phyloP scores from a whole-genome alignment of 192 early-diverging fungal genomes.

The Coemansia sp. region DNA sequence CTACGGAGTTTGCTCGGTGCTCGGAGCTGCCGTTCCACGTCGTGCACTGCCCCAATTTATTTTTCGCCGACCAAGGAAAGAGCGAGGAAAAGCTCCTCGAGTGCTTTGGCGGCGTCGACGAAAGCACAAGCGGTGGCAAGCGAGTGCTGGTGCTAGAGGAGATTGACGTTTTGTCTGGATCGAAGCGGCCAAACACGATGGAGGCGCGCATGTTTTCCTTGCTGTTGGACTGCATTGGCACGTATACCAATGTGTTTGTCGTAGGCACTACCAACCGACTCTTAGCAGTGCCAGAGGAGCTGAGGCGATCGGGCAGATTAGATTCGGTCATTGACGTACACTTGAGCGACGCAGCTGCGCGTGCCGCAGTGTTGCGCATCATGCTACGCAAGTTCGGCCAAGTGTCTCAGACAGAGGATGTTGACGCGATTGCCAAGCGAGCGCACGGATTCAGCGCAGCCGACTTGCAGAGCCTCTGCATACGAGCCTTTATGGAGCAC shows the following conservation, averaged over 20 bases:
- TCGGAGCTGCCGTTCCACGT: constrained; percentile 17
- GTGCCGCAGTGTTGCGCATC: constrained; percentile 34
- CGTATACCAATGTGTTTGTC: constrained; percentile 30
- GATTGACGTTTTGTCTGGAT: constrained; percentile 44
- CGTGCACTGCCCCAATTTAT: constrained; percentile 51
- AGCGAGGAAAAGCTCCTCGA: constrained; percentile 36
- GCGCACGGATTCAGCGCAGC: constrained; percentile 76
- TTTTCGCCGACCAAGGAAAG: constrained; percentile 45
- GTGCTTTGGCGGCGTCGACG: constrained; percentile 16
- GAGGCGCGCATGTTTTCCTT: constrained; percentile 50
- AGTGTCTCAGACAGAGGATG: constrained; percentile 13
- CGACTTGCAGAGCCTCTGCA: constrained; percentile 75
- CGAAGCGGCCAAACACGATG: constrained; percentile 26
- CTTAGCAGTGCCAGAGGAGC: constrained; percentile 25
- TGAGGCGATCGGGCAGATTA: constrained; percentile 39
- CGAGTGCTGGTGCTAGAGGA: constrained; percentile 47
- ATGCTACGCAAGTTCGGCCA: constrained; percentile 42
- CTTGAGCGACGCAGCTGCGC: constrained; percentile 23
- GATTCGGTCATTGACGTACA: constrained; percentile 30
- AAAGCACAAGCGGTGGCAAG: not conserved
- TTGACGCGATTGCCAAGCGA: constrained; percentile 25
- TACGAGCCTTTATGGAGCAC: constrained; percentile 54
- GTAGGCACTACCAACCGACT: constrained; percentile 39
- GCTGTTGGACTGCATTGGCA: constrained; percentile 40
- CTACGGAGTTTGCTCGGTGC: constrained; percentile 26